Evolutionary conservation across 768 basidiomycete species (phyloP), one percentile per base, ranked within the genome.

Genomic region (Amanita thiersii): DNA sequence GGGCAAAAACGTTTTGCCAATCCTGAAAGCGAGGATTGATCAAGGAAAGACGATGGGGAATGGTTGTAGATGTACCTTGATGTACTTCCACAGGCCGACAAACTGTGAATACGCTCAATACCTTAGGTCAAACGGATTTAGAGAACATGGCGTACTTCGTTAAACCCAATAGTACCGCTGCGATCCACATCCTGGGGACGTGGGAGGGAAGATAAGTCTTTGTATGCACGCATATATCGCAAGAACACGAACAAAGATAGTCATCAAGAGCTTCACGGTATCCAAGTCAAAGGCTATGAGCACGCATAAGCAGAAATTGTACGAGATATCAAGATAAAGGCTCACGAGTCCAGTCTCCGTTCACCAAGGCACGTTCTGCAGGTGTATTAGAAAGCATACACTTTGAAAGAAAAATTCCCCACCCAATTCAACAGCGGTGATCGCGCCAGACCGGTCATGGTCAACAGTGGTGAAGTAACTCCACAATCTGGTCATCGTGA

Each of bases 191-290:
- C 87, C 69, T 72, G 45, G 9, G 35, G 8, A 7, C 0, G 29
- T 19, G 1, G 26, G 37, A 23, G 10, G 29, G 7, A 15, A 39
- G 19, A 19, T 20, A 39, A 14, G 37, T n/a, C 23, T 15, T 14
- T 5, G 26, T 12, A 8, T 24, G 11, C 15, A 4, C 14, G 12
- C 11, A 28, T 14, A 19, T 31, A 20, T 23, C 11, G 26, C 10
- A 34, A 30, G 25, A 40, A 5, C 15, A 57, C 80, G 52, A 42
- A 86, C 86, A 58, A 91, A 90, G 47, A 90, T 75, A 18, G 69
- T 69, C 81, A 91, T 87, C 47, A 89, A 66, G 24, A 89, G 69
- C 65, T 86, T 88, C 58, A 89, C 82, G 18, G 88, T 90, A 52
- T 89, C 88, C 42, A 86, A 63, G 62, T 89, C 87, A 53, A 90